These are phyloP conservation scores for Biscogniauxia mediterranea DNA, from an alignment of 2,329 filamentous ascomycete genomes.

Conservation along the genomic window DNA sequence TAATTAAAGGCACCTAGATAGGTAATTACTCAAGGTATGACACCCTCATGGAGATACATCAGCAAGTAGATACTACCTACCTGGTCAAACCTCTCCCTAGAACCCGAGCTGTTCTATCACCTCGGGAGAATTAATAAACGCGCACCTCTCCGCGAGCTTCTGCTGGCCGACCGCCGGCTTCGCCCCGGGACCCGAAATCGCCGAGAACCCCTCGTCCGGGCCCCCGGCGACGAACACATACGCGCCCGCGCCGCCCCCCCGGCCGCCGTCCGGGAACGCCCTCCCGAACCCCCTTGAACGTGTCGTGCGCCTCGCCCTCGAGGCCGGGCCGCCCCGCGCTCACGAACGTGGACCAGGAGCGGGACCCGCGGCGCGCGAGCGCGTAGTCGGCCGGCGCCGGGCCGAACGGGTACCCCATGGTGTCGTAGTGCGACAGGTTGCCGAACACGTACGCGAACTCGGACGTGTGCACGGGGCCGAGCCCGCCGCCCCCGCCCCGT, in stretches of 20 bases:
- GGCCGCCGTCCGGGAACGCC: constrained; percentile 31
- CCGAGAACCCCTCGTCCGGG: constrained; percentile 40
- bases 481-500: constrained; percentile 35
- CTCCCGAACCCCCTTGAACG: constrained; percentile 41
- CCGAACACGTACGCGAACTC: constrained; percentile 54
- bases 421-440: constrained; percentile 44
- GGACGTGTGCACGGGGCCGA: constrained; percentile 50
- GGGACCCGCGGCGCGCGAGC: constrained; percentile 39
- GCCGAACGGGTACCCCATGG: constrained; percentile 34
- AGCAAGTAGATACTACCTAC: too few species aligned
- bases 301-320: constrained; percentile 30
- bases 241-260: constrained; percentile 16
- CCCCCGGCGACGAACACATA: constrained; percentile 46
- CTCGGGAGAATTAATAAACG: constrained; percentile 43
- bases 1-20: too few species aligned
- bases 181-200: constrained; percentile 35
- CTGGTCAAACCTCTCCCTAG: constrained; percentile 6
- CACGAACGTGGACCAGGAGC: constrained; percentile 49
- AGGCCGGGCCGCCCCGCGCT: constrained; percentile 36
- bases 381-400: constrained; percentile 39
- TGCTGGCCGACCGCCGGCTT: constrained; percentile 38
- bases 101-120: constrained; percentile 43
- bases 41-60: too few species aligned
- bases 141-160: constrained; percentile 46
- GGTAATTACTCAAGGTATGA: too few species aligned